Percentiles rank a stretch among this genome's conserved stretches.
phyloP scores from a whole-genome alignment of 371 early-diverging fungal species.

The Rhizopus sp. region DNA sequence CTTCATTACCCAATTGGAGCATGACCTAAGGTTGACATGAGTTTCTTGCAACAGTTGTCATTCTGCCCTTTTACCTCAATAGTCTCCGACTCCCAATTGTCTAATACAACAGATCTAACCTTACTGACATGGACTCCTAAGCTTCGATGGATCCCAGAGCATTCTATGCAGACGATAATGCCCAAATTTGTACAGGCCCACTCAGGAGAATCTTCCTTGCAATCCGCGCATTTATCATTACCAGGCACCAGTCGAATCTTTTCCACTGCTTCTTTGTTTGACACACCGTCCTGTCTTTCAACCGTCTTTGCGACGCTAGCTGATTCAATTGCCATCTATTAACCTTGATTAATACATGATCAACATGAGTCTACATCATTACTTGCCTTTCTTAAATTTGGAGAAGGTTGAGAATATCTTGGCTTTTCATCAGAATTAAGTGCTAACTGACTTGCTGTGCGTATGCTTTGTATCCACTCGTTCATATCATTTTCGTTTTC shows the following conservation, averaged over 20 bases:
- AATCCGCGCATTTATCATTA: conserved; percentile 83
- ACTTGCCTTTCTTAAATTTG: conserved; percentile 20
- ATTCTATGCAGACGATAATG: conserved; percentile 93
- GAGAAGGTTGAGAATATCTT: conserved; percentile 24
- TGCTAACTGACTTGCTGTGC: conserved; percentile 70
- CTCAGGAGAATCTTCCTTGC: conserved; percentile 72
- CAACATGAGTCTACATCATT: background rate
- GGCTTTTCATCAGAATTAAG: conserved; percentile 58
- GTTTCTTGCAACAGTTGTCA: background rate
- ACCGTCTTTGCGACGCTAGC: conserved; percentile 4
- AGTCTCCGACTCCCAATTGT: conserved; percentile 86
- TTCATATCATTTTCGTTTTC: conserved; percentile 75
- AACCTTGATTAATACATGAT: background rate
- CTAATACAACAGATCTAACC: conserved; percentile 83
- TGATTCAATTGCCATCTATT: conserved; percentile 5
- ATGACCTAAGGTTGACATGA: conserved; percentile 59
- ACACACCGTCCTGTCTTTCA: conserved; percentile 17
- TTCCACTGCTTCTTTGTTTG: conserved; percentile 25
- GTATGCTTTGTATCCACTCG: conserved; percentile 80
- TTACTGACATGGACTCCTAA: conserved; percentile 92
- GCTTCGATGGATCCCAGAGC: conserved; percentile 96
- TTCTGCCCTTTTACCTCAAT: conserved; percentile 50
- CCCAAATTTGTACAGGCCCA: conserved; percentile 97
- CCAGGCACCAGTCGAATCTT: conserved; percentile 53
- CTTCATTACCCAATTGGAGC: conserved; percentile 77